phyloP scores from a whole-genome alignment of 192 early-diverging fungal genomes.

The Linnemannia hyalina region DNA sequence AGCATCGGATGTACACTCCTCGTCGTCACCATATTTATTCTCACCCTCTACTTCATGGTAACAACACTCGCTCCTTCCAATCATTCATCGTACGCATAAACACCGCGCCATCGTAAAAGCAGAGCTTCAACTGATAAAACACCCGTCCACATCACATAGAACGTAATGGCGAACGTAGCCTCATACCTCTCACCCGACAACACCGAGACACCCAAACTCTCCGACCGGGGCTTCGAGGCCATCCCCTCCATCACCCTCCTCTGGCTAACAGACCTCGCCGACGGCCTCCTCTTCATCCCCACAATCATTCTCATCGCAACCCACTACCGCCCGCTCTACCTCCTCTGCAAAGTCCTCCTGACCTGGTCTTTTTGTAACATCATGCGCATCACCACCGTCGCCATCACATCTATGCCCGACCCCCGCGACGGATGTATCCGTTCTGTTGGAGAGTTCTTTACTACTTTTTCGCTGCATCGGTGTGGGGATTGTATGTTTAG shows the following conservation, averaged over 20 bases:
- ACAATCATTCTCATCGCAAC: slow-evolving; percentile 65
- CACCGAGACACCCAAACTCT: slow-evolving; percentile 33
- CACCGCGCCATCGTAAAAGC: background rate
- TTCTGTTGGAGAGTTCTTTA: slow-evolving; percentile 67
- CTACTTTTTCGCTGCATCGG: slow-evolving; percentile 67
- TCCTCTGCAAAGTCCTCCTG: slow-evolving; percentile 64
- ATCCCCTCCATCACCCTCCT: slow-evolving; percentile 66
- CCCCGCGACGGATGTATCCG: slow-evolving; percentile 70
- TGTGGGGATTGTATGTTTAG: slow-evolving; percentile 78
- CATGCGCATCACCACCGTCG: slow-evolving; percentile 72
- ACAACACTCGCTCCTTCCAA: background rate
- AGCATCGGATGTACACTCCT: slow-evolving; percentile 21
- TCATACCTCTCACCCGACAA: slow-evolving; percentile 65
- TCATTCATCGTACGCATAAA: background rate
- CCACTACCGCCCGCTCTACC: slow-evolving; percentile 67
- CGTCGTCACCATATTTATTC: slow-evolving; percentile 25
- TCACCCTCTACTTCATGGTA: slow-evolving; percentile 55
- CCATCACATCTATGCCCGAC: slow-evolving; percentile 77
- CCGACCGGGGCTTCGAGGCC: slow-evolving; percentile 70
- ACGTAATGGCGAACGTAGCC: slow-evolving; percentile 76
- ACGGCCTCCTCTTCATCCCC: slow-evolving; percentile 66
- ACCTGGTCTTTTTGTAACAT: slow-evolving; percentile 69
- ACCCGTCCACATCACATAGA: slow-evolving; percentile 26
- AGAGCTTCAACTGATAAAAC: background rate
- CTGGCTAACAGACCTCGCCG: slow-evolving; percentile 75